phyloP scores from a whole-genome alignment of 805 yeast genomes.

The Yarrowia sp. region DNA sequence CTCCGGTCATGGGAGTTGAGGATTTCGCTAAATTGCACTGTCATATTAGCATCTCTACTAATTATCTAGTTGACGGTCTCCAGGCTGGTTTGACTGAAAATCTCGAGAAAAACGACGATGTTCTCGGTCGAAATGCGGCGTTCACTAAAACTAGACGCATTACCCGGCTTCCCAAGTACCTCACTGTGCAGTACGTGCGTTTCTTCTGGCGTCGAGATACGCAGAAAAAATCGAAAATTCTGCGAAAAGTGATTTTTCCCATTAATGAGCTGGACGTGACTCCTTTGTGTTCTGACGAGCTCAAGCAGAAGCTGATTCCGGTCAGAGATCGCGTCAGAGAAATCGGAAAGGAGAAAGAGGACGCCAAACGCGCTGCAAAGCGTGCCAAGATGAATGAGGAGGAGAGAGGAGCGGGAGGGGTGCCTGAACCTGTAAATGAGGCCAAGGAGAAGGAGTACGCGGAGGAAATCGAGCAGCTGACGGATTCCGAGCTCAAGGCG shows the following conservation, averaged over 20 bases:
- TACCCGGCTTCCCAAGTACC: slow-evolving; percentile 76
- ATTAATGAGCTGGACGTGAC: slow-evolving; percentile 77
- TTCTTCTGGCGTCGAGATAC: slow-evolving; percentile 96
- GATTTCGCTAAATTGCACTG: slow-evolving; percentile 75
- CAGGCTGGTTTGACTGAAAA: slow-evolving; percentile 69
- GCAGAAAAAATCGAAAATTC: slow-evolving; percentile 83
- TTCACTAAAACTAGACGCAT: slow-evolving; percentile 61
- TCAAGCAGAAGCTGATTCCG: slow-evolving; percentile 62
- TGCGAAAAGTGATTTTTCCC: slow-evolving; percentile 93
- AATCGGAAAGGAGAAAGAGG: slow-evolving; percentile 71
- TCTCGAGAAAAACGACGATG: slow-evolving; percentile 73
- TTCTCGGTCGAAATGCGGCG: slow-evolving; percentile 65
- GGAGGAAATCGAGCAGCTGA: slow-evolving; percentile 34
- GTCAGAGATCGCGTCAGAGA: slow-evolving; percentile 75
- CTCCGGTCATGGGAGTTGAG: slow-evolving; percentile 48
- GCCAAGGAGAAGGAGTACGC: slow-evolving; percentile 34
- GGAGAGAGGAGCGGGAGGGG: slow-evolving; percentile 31
- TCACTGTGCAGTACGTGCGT: slow-evolving; percentile 89
- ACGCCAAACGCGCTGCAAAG: slow-evolving; percentile 69
- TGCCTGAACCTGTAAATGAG: slow-evolving; percentile 30
- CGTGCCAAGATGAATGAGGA: slow-evolving; percentile 49
- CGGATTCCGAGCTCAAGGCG: slow-evolving; percentile 45
- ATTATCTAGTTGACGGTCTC: slow-evolving; percentile 84
- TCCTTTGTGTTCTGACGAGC: slow-evolving; percentile 78
- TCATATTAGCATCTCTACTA: slow-evolving; percentile 81